Base-by-base conservation (phyloP, 2,329 filamentous ascomycete genomes). In the Cercospora canescens region DNA sequence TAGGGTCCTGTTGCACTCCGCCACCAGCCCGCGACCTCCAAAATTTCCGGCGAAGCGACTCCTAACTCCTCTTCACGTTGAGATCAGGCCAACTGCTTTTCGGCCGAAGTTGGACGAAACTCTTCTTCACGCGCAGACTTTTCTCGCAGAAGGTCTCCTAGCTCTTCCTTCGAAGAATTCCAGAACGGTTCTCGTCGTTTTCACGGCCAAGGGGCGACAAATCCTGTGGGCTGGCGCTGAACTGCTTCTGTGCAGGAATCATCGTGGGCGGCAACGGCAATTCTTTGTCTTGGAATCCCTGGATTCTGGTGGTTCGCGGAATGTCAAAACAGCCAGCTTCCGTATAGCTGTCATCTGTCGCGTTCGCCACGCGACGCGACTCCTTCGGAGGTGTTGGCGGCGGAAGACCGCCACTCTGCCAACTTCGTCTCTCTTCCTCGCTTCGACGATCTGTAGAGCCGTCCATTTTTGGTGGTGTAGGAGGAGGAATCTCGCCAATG, bases 321-420 rank as follows among this genome's bases (percentile, higher is more conserved):
- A 60, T 4, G 28, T 48, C 30, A 21, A 62, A 62, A n/a, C 59
- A 56, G 32, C 60, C 60, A 2, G 24, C 48, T 5, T 56, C 48
- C 2, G 28, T 39, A 21, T 62, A 62, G 60, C 60, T 62, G 48
- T 55, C 48, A 56, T 55, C 60, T 14, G 41, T 62, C 6, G 48
- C 41, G 16, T 62, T 62, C 14, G 48, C 59, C 45, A 62, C n/a
- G 30, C 59, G 41, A 28, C 67, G 54, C 28, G 64, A 63, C n/a
- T 82, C 76, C 61, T 77, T 82, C 0, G 81, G 81, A 12, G 81
- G 81, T n/a, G 81, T 82, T 2, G 80, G 79, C 30, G 81, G 81
- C 34, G 79, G 79, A n/a, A 62, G 67, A 12, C 72, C 71, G 18
- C 72, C 73, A 32, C 60, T 62, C 48, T 62, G 60, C 68, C 72